These are phyloP conservation scores for Thelonectria rubi DNA, from an alignment of 2,329 filamentous ascomycete species.

Conservation along the genomic window DNA sequence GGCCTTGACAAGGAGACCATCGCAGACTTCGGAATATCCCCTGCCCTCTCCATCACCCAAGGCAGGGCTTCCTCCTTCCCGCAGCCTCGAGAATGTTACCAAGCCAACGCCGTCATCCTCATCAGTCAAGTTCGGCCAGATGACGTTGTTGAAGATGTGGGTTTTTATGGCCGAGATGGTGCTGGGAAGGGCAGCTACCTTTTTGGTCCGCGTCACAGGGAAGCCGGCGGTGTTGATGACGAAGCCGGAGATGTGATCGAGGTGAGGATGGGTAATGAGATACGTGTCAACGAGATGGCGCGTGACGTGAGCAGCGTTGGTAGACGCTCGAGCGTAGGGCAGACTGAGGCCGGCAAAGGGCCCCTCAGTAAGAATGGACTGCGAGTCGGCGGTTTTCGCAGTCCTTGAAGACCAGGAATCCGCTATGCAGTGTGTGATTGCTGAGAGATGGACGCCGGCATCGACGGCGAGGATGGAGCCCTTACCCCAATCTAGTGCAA, in stretches of 20 bases:
- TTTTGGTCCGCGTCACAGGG: constrained; percentile 82
- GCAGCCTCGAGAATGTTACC: constrained; percentile 87
- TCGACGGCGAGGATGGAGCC: constrained; percentile 92
- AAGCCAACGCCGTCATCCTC: constrained; percentile 95
- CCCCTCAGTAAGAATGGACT: constrained; percentile 67
- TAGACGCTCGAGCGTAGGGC: constrained; percentile 69
- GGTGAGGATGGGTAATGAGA: constrained; percentile 95
- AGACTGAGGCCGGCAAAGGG: constrained; percentile 84
- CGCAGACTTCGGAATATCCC: constrained; percentile 88
- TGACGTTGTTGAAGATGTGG: constrained; percentile 97
- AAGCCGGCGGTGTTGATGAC: constrained; percentile 93
- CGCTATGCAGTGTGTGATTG: constrained; percentile 83
- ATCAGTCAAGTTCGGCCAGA: constrained; percentile 97
- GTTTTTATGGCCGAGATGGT: constrained; percentile 93
- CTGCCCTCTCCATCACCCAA: constrained; percentile 81
- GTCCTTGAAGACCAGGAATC: constrained; percentile 53
- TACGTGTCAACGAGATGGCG: constrained; percentile 84
- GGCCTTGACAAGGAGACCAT: constrained; percentile 87
- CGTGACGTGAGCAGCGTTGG: constrained; percentile 85
- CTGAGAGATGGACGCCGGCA: constrained; percentile 87
- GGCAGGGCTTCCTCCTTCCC: constrained; percentile 87
- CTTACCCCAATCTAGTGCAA: constrained; percentile 79
- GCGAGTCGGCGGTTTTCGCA: constrained; percentile 45
- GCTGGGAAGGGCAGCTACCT: constrained; percentile 83
- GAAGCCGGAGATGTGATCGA: constrained; percentile 92